Base-by-base conservation (phyloP, 1,284 basidiomycete genomes). In the Butyriboletus appendiculatus region DNA sequence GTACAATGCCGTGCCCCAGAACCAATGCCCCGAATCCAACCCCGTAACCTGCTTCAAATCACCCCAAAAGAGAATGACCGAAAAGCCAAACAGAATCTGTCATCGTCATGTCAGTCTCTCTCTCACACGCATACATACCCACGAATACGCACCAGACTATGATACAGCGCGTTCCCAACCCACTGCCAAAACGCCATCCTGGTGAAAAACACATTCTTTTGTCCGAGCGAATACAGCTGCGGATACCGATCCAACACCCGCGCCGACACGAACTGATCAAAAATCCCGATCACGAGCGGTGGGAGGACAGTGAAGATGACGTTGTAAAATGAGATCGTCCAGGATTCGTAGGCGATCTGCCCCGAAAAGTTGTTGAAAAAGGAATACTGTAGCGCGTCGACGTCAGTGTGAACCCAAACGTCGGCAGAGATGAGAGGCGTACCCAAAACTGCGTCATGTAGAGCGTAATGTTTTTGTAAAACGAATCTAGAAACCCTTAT, bases 381-480 rank as follows among this genome's bases (percentile, higher is more conserved):
- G 39, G 97, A 98, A 73, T 88, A 99, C 96, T 96, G 58, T 37
- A 12, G 28, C 35, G 3, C 18, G 2, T 1, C 2, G 11, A 11
- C 1, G 26, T 63, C 32, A 53, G 45, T 18, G 20, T 8, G 1
- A 43, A 42, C 20, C 20, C 2, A 20, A 39, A 2, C 5, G 1
- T 16, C 12, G 5, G 11, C 20, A 32, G 45, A 4, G 16, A 55
- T 3, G 60, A 24, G 42, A 14, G 14, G 73, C 83, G 43, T 73
- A 93, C 93, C 92, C 95, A 98, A 72, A 98, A 98, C 59, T 96
- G 90, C 40, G 95, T 98, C 89, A 98, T 93, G 72, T 98, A 98
- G 20, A 99, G 81, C 40, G 92, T 91, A 59, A 98, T 98, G 73
- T 99, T 99, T 76, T 96, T 96, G 78, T 95, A 95, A 76, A 96